Percentiles rank a stretch among this genome's conserved stretches.
These are phyloP conservation scores for Suillus subluteus DNA, from an alignment of 768 basidiomycete species.

Conservation along the genomic window DNA sequence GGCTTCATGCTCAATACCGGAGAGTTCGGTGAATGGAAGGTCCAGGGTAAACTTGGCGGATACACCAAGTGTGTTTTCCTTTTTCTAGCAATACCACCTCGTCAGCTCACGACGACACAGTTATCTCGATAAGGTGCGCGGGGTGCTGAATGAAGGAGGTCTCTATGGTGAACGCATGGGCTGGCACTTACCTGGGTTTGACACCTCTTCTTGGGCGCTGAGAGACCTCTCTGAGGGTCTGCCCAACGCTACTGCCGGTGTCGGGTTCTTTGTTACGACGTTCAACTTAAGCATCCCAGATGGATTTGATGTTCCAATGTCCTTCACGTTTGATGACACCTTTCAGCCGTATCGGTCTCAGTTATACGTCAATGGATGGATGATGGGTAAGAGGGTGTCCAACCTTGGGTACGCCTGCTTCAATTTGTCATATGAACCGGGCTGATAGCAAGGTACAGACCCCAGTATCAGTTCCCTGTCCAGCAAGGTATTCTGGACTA, in stretches of 20 bases:
- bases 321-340: constrained; percentile 69
- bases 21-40: constrained; percentile 64
- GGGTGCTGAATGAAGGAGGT: constrained; percentile 74
- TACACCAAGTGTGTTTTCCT: constrained; percentile 55
- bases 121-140: constrained; percentile 73
- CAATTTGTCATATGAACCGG: constrained; percentile 2
- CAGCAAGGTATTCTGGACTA: constrained; percentile 82
- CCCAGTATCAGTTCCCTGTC: constrained; percentile 82
- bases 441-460: constrained; percentile 41
- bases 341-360: constrained; percentile 72
- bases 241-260: constrained; percentile 60
- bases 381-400: constrained; percentile 81
- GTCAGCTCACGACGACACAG: constrained; percentile 39
- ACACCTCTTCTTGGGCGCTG: constrained; percentile 59
- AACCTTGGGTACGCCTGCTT: constrained; percentile 60
- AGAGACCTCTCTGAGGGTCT: constrained; percentile 64
- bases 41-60: constrained; percentile 79
- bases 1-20: constrained; percentile 72
- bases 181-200: constrained; percentile 77
- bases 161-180: constrained; percentile 70
- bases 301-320: constrained; percentile 66
- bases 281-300: constrained; percentile 64
- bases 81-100: not conserved
- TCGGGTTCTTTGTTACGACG: constrained; percentile 82
- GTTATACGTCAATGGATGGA: constrained; percentile 87